phyloP scores from a whole-genome alignment of 345 rosid species.

The Brassica nigra region DNA sequence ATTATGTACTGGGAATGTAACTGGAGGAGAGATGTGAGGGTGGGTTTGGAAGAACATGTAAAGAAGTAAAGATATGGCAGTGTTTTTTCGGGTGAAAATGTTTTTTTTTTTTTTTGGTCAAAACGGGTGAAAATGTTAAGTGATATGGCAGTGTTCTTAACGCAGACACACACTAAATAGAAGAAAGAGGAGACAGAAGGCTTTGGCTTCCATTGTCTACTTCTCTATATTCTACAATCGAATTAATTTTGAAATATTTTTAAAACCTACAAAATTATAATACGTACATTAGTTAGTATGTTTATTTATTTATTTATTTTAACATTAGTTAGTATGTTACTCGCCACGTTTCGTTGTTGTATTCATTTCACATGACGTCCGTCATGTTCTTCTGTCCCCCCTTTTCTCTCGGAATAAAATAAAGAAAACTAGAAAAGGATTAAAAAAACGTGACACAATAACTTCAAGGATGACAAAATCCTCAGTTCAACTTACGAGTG shows the following conservation, averaged over 20 bases:
- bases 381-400: constrained; percentile 32
- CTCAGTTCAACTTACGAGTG: not conserved
- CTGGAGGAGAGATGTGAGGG: constrained; percentile 5
- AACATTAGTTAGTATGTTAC: too few species aligned
- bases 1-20: not conserved
- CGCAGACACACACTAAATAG: constrained; percentile 33
- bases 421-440: not conserved
- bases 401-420: not conserved
- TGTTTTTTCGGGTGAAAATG: not conserved
- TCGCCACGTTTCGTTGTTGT: constrained; percentile 36
- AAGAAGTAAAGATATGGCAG: constrained; percentile 36
- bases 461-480: not conserved
- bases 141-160: constrained; percentile 26
- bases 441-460: not conserved
- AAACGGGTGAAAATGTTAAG: too few species aligned
- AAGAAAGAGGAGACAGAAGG: constrained; percentile 39
- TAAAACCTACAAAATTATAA: not conserved
- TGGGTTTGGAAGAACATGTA: constrained; percentile 37
- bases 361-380: constrained; percentile 35
- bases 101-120: not conserved
- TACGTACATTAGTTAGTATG: not conserved
- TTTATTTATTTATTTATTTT: not conserved
- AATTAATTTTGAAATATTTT: not conserved
- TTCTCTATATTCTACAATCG: not conserved
- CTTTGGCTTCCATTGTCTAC: constrained; percentile 19